A percentile compares a stretch with the other conserved stretches of the same genome.
Conservation (phyloP, 306 rosid species). For the Nissolia schottii region DNA sequence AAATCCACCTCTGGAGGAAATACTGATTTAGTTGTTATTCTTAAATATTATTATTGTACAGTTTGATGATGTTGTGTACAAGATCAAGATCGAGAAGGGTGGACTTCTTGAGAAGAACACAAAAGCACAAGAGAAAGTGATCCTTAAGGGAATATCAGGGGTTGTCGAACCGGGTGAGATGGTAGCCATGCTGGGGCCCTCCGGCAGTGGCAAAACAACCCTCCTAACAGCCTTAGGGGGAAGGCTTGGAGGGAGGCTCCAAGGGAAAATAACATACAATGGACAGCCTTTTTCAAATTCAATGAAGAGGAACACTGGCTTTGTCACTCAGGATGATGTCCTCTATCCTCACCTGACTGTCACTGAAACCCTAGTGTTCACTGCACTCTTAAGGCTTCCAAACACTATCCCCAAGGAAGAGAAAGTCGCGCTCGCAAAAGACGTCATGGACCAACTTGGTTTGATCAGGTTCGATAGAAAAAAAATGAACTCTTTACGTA, state of each 20-base stretch:
- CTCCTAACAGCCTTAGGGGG: constrained; percentile 70
- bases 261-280: constrained; percentile 36
- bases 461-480: too few species aligned
- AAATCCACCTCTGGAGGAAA: too few species aligned
- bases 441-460: constrained; percentile 55
- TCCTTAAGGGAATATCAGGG: constrained; percentile 55
- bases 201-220: constrained; percentile 89
- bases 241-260: constrained; percentile 40
- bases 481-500: too few species aligned
- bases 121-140: constrained; percentile 37
- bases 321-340: constrained; percentile 76
- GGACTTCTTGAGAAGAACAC: constrained; percentile 20
- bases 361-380: constrained; percentile 59
- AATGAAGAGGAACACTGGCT: constrained; percentile 56
- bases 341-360: constrained; percentile 66
- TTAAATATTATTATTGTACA: constrained; percentile 9
- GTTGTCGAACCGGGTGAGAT: constrained; percentile 68
- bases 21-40: not conserved
- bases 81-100: constrained; percentile 32
- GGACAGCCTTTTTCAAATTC: constrained; percentile 41
- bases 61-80: constrained; percentile 60
- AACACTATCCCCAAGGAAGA: constrained; percentile 34
- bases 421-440: constrained; percentile 38
- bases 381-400: constrained; percentile 68
- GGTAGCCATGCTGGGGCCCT: constrained; percentile 83